Percentiles rank a stretch among this genome's conserved stretches.
Conservation (phyloP, 1,139 yeast genomes). For the Tardiomyces digboiensis region DNA sequence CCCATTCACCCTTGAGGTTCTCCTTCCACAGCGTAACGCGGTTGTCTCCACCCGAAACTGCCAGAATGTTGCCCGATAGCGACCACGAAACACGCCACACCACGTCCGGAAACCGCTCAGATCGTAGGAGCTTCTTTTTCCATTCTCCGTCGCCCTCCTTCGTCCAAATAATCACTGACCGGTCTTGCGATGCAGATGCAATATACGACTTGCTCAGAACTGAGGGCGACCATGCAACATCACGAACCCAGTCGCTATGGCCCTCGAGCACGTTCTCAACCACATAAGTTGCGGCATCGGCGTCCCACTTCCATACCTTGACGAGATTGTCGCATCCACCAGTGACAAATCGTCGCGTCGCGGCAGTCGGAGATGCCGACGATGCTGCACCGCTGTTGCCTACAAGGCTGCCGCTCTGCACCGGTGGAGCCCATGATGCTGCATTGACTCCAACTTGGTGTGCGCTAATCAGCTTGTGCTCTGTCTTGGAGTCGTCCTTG, state of each 20-base stretch:
- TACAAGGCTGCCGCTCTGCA: constrained; percentile 28
- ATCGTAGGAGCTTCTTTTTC: constrained; percentile 62
- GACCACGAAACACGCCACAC: constrained; percentile 99
- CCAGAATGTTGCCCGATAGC: constrained; percentile 87
- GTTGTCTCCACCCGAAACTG: constrained; percentile 94
- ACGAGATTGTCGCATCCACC: constrained; percentile 95
- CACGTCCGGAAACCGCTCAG: constrained; percentile 88
- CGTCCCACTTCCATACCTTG: constrained; percentile 76
- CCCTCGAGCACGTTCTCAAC: constrained; percentile 78
- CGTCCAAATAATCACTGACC: constrained; percentile 92
- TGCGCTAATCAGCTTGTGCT: constrained; percentile 57
- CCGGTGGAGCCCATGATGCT: constrained; percentile 93
- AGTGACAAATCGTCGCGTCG: constrained; percentile 64
- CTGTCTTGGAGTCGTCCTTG: constrained; percentile 80
- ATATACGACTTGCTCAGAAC: constrained; percentile 78
- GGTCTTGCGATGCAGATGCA: constrained; percentile 98
- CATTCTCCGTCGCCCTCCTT: constrained; percentile 63
- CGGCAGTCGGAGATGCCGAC: constrained; percentile 31
- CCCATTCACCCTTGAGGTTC: constrained; percentile 91
- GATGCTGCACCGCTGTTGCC: constrained; percentile 22
- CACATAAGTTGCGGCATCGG: constrained; percentile 46
- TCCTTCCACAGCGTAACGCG: constrained; percentile 97
- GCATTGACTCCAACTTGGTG: constrained; percentile 92
- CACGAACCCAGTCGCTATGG: constrained; percentile 97
- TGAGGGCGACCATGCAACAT: constrained; percentile 97